phyloP scores from a whole-genome alignment of 1,284 basidiomycete species.

The Nidula niveotomentosa region DNA sequence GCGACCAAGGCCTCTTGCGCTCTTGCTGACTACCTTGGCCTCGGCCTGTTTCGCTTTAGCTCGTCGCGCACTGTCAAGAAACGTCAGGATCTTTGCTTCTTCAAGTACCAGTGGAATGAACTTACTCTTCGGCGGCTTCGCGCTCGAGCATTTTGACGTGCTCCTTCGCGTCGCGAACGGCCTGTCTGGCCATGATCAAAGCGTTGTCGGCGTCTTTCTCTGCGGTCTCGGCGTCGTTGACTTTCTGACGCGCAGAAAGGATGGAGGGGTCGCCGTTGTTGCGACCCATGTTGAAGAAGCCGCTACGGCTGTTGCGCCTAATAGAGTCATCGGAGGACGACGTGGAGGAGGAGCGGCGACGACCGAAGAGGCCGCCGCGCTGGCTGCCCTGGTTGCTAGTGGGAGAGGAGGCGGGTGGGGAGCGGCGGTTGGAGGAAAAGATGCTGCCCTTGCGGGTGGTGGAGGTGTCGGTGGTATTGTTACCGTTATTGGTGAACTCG shows the following conservation, averaged over 20 bases:
- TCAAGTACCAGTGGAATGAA: conserved; percentile 7
- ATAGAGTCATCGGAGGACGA: conserved; percentile 13
- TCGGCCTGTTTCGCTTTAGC: conserved; percentile 60
- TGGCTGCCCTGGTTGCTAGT: conserved; percentile 8
- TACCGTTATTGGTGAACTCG: conserved; percentile 8
- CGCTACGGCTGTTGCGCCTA: conserved; percentile 11
- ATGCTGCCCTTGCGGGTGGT: conserved; percentile 21
- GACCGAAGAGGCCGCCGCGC: conserved; percentile 24
- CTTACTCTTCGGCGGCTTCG: conserved; percentile 59
- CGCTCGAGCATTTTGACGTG: conserved; percentile 53
- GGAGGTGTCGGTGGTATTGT: conserved; percentile 9
- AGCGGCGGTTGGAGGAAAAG: conserved; percentile 18
- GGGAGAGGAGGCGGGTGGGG: conserved; percentile 15
- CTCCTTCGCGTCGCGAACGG: conserved; percentile 49
- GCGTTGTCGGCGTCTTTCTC: conserved; percentile 58
- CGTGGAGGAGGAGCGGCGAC: conserved; percentile 17
- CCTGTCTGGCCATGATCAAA: conserved; percentile 40
- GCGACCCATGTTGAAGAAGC: conserved; percentile 24
- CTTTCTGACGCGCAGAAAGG: conserved; percentile 48
- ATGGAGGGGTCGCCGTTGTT: conserved; percentile 45
- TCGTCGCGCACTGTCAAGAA: conserved; percentile 41
- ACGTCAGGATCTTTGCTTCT: conserved; percentile 1
- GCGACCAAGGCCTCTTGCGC: conserved; percentile 51
- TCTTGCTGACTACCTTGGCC: conserved; percentile 56
- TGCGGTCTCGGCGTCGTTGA: conserved; percentile 50